Percentiles rank a stretch among this genome's conserved stretches.
Evolutionary conservation across 2,329 filamentous ascomycete species (phyloP).

Genomic region (Phaeoacremonium minimum): DNA sequence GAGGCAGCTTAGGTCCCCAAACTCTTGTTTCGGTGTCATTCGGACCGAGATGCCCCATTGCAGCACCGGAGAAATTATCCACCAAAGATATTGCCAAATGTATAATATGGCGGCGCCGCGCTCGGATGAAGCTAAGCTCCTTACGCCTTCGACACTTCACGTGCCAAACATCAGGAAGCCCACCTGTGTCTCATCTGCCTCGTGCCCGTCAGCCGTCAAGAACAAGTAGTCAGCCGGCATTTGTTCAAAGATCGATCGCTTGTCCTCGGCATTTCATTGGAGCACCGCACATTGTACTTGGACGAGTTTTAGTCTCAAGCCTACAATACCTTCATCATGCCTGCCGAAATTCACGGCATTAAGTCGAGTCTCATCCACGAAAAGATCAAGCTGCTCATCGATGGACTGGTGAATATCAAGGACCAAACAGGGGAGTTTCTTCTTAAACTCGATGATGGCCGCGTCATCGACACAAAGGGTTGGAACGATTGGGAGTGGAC

Average conservation of each 20-base stretch:
- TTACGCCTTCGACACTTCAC: too few species aligned
- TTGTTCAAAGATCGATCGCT: too few species aligned
- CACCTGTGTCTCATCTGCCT: too few species aligned
- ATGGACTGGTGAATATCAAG: slow-evolving; percentile 73
- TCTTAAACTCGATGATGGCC: slow-evolving; percentile 64
- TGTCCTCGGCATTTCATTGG: too few species aligned
- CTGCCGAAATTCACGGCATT: slow-evolving; percentile 37
- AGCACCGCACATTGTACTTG: too few species aligned
- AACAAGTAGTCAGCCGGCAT: too few species aligned
- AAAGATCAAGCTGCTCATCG: slow-evolving; percentile 62
- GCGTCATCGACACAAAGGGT: slow-evolving; percentile 78
- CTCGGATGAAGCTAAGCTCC: too few species aligned
- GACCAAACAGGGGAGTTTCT: slow-evolving; percentile 73
- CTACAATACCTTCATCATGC: too few species aligned
- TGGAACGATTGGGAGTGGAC: slow-evolving; percentile 86
- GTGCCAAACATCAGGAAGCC: too few species aligned
- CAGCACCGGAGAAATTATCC: slow-evolving; percentile 7
- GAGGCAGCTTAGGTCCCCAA: neutral
- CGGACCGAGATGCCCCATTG: slow-evolving; percentile 7
- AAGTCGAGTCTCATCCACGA: slow-evolving; percentile 41
- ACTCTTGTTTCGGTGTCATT: slow-evolving; percentile 9
- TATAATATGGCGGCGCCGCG: too few species aligned
- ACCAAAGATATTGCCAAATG: slow-evolving; percentile 4
- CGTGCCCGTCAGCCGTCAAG: neutral
- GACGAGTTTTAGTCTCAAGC: too few species aligned